These are phyloP conservation scores for Podosphaera aphanis DNA, from an alignment of 2,329 filamentous ascomycete species.

Conservation along the genomic window DNA sequence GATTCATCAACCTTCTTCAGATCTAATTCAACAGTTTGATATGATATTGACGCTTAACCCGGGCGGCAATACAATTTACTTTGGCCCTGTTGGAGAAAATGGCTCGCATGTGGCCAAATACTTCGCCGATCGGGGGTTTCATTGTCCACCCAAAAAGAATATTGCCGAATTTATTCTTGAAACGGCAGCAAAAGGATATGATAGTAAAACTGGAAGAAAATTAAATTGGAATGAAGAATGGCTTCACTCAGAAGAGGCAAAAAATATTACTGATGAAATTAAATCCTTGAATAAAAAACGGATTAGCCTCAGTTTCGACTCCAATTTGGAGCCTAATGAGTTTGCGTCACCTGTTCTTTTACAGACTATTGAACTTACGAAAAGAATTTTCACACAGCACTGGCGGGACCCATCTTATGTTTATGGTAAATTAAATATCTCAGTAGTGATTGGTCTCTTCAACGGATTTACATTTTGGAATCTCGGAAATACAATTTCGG, in stretches of 20 bases:
- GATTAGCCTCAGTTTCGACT: conserved; percentile 21
- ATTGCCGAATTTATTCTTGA: conserved; percentile 32
- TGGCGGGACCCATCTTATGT: conserved; percentile 78
- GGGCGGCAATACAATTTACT: conserved; percentile 43
- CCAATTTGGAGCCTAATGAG: conserved; percentile 25
- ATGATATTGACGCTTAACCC: conserved; percentile 36
- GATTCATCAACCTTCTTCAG: conserved; percentile 47
- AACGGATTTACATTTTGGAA: conserved; percentile 62
- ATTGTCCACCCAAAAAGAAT: conserved; percentile 29
- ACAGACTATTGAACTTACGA: conserved; percentile 54
- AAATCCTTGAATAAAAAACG: conserved; percentile 28
- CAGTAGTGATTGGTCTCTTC: conserved; percentile 53
- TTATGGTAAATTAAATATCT: conserved; percentile 70
- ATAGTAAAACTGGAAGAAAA: conserved; percentile 34
- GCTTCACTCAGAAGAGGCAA: conserved; percentile 32
- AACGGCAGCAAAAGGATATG: conserved; percentile 39
- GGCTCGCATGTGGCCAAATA: conserved; percentile 30
- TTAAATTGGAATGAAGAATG: conserved; percentile 41
- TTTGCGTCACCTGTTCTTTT: conserved; percentile 61
- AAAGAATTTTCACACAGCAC: conserved; percentile 52
- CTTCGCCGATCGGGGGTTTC: conserved; percentile 21
- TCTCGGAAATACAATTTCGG: conserved; percentile 50
- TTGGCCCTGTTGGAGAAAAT: conserved; percentile 41
- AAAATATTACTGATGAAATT: conserved; percentile 30
- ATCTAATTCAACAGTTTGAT: conserved; percentile 47